Evolutionary conservation across 148 eudicot species (phyloP).

Genomic region (Arctostaphylos glauca): DNA sequence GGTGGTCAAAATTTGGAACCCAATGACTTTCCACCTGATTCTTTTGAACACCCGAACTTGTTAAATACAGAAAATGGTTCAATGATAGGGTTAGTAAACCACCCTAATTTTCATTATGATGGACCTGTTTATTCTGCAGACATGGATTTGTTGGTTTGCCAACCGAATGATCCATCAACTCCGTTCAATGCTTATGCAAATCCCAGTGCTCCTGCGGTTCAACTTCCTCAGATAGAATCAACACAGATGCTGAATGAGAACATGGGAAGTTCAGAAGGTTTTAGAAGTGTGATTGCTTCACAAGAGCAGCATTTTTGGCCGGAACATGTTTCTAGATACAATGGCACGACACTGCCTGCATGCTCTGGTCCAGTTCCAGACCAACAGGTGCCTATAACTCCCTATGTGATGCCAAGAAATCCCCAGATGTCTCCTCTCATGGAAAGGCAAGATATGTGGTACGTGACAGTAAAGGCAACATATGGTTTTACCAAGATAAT

Average conservation of each 20-base stretch:
- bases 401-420: too few relatives aligned
- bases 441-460: too few relatives aligned
- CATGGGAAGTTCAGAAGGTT: not conserved
- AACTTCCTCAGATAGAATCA: not conserved
- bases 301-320: not conserved
- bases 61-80: too few relatives aligned
- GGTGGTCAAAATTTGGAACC: not conserved
- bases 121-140: not conserved
- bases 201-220: not conserved
- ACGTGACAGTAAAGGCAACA: too few relatives aligned
- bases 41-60: not conserved
- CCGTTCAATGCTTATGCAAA: not conserved
- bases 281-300: not conserved
- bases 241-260: not conserved
- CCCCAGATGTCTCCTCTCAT: too few relatives aligned
- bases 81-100: too few relatives aligned
- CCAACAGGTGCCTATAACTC: not conserved
- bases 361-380: not conserved
- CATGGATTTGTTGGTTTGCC: too few relatives aligned
- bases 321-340: not conserved
- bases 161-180: not conserved
- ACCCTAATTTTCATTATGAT: not conserved
- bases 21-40: too few relatives aligned
- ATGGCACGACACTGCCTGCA: not conserved
- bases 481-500: too few relatives aligned